Percentiles rank a stretch among this genome's conserved stretches.
Evolutionary conservation across 768 basidiomycete genomes (phyloP).

Genomic region (Lactifluus volemus): DNA sequence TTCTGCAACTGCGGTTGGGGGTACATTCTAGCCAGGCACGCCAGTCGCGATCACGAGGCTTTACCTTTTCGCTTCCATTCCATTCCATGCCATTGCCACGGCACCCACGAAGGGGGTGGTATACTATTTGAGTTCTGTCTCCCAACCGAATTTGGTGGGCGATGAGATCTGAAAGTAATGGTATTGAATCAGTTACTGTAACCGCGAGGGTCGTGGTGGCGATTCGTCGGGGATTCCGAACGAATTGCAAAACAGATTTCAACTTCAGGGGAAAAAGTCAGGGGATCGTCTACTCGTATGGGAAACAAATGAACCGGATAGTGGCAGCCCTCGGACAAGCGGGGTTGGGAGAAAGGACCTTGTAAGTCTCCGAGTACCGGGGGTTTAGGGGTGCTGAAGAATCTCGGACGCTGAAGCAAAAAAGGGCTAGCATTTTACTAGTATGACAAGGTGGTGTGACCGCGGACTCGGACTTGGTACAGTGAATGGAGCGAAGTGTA

Average conservation of each 20-base stretch:
- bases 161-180: conserved; percentile 1
- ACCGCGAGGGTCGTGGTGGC: neutral
- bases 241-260: neutral
- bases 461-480: too few species aligned
- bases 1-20: neutral
- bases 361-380: neutral
- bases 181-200: neutral
- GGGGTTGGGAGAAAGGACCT: neutral
- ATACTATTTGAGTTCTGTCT: conserved; percentile 3
- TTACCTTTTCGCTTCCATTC: conserved; percentile 12
- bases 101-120: neutral
- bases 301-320: neutral
- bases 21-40: neutral
- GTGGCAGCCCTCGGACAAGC: neutral
- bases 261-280: neutral
- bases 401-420: too few species aligned
- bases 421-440: too few species aligned
- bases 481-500: too few species aligned
- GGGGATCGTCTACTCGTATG: neutral
- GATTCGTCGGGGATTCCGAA: neutral
- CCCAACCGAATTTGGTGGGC: neutral
- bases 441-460: too few species aligned
- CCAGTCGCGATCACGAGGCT: conserved; percentile 8
- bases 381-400: neutral
- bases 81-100: neutral